A percentile compares a stretch with the other conserved stretches of the same genome.
Conservation (phyloP, 176 grass and related monocot genomes). For the Oryza punctata region DNA sequence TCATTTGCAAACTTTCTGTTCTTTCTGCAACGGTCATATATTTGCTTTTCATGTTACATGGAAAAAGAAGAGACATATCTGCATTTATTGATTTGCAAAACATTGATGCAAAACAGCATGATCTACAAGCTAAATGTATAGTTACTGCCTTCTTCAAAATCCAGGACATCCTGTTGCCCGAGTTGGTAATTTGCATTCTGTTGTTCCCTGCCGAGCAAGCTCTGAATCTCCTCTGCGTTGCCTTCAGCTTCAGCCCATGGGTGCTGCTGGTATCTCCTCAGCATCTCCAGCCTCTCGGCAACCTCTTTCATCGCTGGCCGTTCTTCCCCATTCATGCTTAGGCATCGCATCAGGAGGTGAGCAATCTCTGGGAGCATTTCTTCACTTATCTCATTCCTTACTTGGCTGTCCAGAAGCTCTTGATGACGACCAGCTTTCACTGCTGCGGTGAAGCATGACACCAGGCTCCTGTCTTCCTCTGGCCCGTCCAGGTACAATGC, state of each 20-base stretch:
- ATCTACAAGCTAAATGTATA: slow-evolving; percentile 1
- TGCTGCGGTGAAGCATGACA: slow-evolving; percentile 50
- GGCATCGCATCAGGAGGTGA: slow-evolving; percentile 53
- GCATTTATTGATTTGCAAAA: background rate
- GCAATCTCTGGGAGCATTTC: slow-evolving; percentile 50
- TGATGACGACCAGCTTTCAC: slow-evolving; percentile 29
- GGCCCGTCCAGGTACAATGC: slow-evolving; percentile 52
- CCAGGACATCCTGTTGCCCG: slow-evolving; percentile 13
- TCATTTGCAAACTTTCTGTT: no score
- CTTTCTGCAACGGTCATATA: background rate
- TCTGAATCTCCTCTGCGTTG: slow-evolving; percentile 10
- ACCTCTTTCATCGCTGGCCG: slow-evolving; percentile 69
- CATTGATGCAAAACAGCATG: background rate
- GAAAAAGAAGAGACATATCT: background rate
- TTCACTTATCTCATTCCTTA: slow-evolving; percentile 35
- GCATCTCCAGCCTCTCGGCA: slow-evolving; percentile 46
- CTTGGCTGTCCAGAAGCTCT: slow-evolving; percentile 55
- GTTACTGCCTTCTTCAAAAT: slow-evolving; percentile 28
- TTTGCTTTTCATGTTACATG: background rate
- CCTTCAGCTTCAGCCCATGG: background rate
- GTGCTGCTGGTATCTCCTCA: slow-evolving; percentile 38
- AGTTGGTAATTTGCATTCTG: slow-evolving; percentile 25
- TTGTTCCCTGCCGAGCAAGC: slow-evolving; percentile 44
- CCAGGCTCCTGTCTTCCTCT: slow-evolving; percentile 50
- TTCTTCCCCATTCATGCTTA: slow-evolving; percentile 61